Evolutionary conservation across 2,329 filamentous ascomycete genomes (phyloP), one percentile per base, ranked within the genome.

Genomic region (Mollisia scopiformis): DNA sequence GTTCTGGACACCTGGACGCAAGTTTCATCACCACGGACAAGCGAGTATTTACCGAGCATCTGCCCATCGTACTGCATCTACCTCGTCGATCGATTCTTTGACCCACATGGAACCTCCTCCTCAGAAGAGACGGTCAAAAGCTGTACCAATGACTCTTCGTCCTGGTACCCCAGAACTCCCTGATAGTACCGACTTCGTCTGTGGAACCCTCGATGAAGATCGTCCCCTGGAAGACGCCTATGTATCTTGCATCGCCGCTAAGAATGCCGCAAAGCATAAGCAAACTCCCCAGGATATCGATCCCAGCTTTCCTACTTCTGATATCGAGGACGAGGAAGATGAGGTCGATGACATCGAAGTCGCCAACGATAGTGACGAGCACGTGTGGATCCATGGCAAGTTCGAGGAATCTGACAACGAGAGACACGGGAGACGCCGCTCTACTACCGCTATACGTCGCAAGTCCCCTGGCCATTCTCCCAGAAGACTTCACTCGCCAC

Each of bases 151-250:
- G 50, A 85, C 83, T 64, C 86, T 88, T 67, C 88, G 88, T 23
- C 83, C 86, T 39, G 83, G 84, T 25, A 91, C 90, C 1, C 91
- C 92, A 2, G 92, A 97, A 72, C 82, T 99, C 11, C 95, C 95
- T 1, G 95, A 99, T 75, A 97, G 93, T 76, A 98, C 95, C 14
- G 95, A 99, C 75, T 99, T 99, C 68, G 95, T 99, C n/a, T 98
- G 95, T 72, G 95, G 95, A 61, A 99, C 95, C 1, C 82, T 99
- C 21, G 95, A 99, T 67, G 95, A 99, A 76, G 95, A 99, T 72
- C 88, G 92, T 47, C 92, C 93, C 2, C 78, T 98, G n/a, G 95
- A 99, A 74, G 92, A 93, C 68, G 94, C 92, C 0, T 99, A 97
- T 75, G 84, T 96, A 58, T 91, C 91, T 2, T 92, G 90, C 69